Evolutionary conservation across 805 yeast species (phyloP).

Genomic region (Debaryomyces castellii): DNA sequence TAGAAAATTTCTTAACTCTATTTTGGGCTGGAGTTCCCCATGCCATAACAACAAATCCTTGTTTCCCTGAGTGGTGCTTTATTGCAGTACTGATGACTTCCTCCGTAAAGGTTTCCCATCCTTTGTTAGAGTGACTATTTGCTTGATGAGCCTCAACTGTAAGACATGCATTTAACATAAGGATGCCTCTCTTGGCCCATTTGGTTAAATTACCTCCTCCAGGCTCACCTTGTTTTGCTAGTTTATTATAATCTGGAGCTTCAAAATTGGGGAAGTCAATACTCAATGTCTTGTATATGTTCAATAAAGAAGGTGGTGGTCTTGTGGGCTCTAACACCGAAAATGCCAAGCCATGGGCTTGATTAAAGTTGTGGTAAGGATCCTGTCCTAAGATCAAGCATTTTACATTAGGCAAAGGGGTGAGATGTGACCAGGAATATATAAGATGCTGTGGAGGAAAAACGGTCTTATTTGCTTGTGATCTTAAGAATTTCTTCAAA

Average conservation of each 20-base stretch:
- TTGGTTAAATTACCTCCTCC: slow-evolving; percentile 67
- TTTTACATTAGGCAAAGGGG: slow-evolving; percentile 72
- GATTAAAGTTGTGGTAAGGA: slow-evolving; percentile 90
- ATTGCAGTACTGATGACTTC: slow-evolving; percentile 58
- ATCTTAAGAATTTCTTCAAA: slow-evolving; percentile 60
- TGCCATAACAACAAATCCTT: slow-evolving; percentile 73
- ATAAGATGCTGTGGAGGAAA: slow-evolving; percentile 80
- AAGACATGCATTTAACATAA: slow-evolving; percentile 80
- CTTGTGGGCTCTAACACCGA: slow-evolving; percentile 81
- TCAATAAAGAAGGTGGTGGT: slow-evolving; percentile 80
- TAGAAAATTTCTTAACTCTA: slow-evolving; percentile 43
- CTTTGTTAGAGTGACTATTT: slow-evolving; percentile 83
- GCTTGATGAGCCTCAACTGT: slow-evolving; percentile 94
- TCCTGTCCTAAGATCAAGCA: slow-evolving; percentile 92
- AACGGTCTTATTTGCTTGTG: slow-evolving; percentile 51
- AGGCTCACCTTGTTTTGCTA: slow-evolving; percentile 23
- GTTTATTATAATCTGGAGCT: slow-evolving; percentile 43
- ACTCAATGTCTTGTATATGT: slow-evolving; percentile 78
- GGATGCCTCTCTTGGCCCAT: slow-evolving; percentile 89
- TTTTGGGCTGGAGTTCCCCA: slow-evolving; percentile 81
- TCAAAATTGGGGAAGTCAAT: slow-evolving; percentile 66
- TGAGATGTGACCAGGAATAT: slow-evolving; percentile 88
- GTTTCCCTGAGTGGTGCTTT: slow-evolving; percentile 27
- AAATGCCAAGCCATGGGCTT: slow-evolving; percentile 96
- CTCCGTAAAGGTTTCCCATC: slow-evolving; percentile 92